Evolutionary conservation across 306 rosid species (phyloP).

Genomic region (Heteromeles arbutifolia): DNA sequence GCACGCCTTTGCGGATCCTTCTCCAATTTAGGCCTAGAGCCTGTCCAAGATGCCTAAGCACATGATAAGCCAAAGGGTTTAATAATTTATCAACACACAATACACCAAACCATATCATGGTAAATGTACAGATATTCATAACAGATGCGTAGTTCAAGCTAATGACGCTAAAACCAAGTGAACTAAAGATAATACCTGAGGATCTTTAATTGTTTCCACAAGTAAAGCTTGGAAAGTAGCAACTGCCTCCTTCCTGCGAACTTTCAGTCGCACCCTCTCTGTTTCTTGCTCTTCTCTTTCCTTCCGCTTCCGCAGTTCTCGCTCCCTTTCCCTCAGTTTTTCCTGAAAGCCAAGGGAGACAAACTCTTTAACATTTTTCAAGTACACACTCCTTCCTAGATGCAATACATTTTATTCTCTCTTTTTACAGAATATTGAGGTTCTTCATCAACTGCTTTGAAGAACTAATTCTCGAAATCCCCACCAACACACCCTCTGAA

Average conservation of each 20-base stretch:
- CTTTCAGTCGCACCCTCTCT: slow-evolving; percentile 79
- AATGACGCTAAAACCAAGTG: background rate
- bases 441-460: background rate
- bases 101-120: background rate
- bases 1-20: slow-evolving; percentile 93
- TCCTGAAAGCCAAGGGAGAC: slow-evolving; percentile 49
- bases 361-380: background rate
- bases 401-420: background rate
- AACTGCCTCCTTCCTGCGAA: slow-evolving; percentile 85
- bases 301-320: slow-evolving; percentile 87
- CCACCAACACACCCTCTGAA: background rate
- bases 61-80: background rate
- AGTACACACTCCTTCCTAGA: background rate
- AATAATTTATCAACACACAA: background rate
- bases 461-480: background rate
- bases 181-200: slow-evolving; percentile 52
- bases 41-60: slow-evolving; percentile 88
- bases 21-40: slow-evolving; percentile 67
- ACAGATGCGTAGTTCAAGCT: background rate
- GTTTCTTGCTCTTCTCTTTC: slow-evolving; percentile 98
- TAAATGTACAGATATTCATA: background rate
- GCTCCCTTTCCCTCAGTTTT: slow-evolving; percentile 85
- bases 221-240: slow-evolving; percentile 88
- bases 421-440: background rate
- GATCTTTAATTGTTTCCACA: slow-evolving; percentile 86